A percentile compares a stretch with the other conserved stretches of the same genome.
Evolutionary conservation across 2,329 filamentous ascomycete species (phyloP).

Genomic region (Westerdykella aurantiaca): DNA sequence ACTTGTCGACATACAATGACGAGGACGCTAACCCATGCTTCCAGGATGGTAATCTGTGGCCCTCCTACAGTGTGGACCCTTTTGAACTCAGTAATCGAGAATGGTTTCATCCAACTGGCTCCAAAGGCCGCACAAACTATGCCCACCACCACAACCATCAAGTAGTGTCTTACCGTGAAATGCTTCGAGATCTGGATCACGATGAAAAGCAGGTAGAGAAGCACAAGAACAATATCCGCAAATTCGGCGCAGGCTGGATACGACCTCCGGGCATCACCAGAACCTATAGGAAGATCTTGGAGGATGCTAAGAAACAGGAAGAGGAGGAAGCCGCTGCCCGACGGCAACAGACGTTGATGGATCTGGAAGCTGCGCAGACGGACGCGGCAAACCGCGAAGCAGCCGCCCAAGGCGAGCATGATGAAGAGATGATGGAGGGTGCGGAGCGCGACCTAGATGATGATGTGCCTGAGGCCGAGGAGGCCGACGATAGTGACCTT

Average conservation of each 20-base stretch:
- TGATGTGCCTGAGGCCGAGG: constrained; percentile 32
- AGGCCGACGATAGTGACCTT: constrained; percentile 22
- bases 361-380: constrained; percentile 60
- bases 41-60: too few species aligned
- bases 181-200: not conserved
- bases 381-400: constrained; percentile 33
- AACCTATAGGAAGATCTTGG: constrained; percentile 81
- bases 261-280: constrained; percentile 82
- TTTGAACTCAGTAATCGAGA: too few species aligned
- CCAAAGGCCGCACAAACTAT: too few species aligned
- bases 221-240: constrained; percentile 73
- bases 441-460: constrained; percentile 39
- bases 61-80: too few species aligned
- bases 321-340: constrained; percentile 73
- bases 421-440: constrained; percentile 36
- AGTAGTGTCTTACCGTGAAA: too few species aligned
- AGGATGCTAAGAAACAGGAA: constrained; percentile 82
- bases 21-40: too few species aligned
- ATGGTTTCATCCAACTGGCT: too few species aligned
- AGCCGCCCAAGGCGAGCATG: constrained; percentile 37
- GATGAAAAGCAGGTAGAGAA: constrained; percentile 74
- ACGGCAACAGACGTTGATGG: constrained; percentile 64
- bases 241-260: constrained; percentile 87
- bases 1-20: too few species aligned
- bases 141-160: too few species aligned